These are phyloP conservation scores for Linnemannia hyalina DNA, from an alignment of 192 early-diverging fungal species.

Conservation along the genomic window DNA sequence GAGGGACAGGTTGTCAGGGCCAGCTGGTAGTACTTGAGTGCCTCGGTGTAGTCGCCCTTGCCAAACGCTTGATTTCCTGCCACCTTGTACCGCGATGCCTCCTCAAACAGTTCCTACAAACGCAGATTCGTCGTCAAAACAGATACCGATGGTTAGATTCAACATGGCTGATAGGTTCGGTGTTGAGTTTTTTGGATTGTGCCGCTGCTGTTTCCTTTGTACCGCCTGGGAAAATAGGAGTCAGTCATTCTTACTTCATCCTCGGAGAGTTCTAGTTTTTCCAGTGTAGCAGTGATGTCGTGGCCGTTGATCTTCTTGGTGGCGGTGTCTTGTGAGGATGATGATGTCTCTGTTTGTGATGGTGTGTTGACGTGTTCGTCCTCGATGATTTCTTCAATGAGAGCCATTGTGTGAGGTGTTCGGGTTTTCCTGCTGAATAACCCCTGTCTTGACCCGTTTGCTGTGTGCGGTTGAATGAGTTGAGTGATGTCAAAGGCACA, in stretches of 20 bases:
- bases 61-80: slow-evolving; percentile 64
- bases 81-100: slow-evolving; percentile 63
- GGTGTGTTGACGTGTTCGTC: background rate
- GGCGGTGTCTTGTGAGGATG: background rate
- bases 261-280: slow-evolving; percentile 50
- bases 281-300: slow-evolving; percentile 41
- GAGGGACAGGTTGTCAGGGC: slow-evolving; percentile 61
- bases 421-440: background rate
- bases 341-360: background rate
- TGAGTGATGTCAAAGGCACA: no score
- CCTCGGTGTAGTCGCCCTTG: slow-evolving; percentile 57
- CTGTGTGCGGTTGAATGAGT: background rate
- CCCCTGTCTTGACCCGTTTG: background rate
- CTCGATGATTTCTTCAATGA: slow-evolving; percentile 61
- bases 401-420: slow-evolving; percentile 42
- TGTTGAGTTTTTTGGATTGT: background rate
- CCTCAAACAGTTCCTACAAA: slow-evolving; percentile 53
- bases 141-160: background rate
- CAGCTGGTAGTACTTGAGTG: slow-evolving; percentile 58
- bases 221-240: background rate
- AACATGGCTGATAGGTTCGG: background rate
- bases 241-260: slow-evolving; percentile 38
- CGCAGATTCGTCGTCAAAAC: background rate
- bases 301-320: slow-evolving; percentile 24
- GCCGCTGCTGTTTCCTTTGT: background rate